These are phyloP conservation scores for Suhomyces sp. DNA, from an alignment of 805 yeast genomes.

Conservation along the genomic window DNA sequence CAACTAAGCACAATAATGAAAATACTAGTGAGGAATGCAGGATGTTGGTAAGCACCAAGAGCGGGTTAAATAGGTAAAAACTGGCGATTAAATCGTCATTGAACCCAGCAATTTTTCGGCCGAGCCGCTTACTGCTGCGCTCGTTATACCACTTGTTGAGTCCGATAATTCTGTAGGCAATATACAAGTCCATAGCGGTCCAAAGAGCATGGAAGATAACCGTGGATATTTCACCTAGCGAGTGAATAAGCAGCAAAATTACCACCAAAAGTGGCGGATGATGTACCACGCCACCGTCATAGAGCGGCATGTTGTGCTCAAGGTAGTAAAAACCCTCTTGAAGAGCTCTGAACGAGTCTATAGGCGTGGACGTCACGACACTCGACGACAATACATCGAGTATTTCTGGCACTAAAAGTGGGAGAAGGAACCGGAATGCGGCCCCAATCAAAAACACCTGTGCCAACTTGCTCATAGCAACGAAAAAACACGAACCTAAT, in stretches of 20 bases:
- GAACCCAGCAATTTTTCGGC: constrained; percentile 18
- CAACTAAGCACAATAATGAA: constrained; percentile 55
- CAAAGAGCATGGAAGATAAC: constrained; percentile 43
- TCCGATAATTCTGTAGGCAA: constrained; percentile 52
- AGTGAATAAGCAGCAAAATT: constrained; percentile 41
- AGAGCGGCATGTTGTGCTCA: constrained; percentile 57
- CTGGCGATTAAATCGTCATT: constrained; percentile 52
- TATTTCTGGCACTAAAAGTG: constrained; percentile 31
- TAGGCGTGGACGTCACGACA: constrained; percentile 69
- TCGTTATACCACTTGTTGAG: constrained; percentile 44
- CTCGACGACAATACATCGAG: constrained; percentile 31
- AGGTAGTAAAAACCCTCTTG: constrained; percentile 35
- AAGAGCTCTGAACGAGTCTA: constrained; percentile 59
- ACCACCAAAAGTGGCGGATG: constrained; percentile 75
- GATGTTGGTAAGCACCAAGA: constrained; percentile 63
- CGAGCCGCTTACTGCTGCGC: constrained; percentile 15
- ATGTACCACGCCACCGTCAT: constrained; percentile 82
- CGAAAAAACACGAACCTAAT: too few relatives aligned
- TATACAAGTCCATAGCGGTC: constrained; percentile 56
- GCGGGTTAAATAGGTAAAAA: constrained; percentile 77
- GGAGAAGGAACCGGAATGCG: constrained; percentile 33
- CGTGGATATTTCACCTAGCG: constrained; percentile 7
- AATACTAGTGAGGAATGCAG: constrained; percentile 67
- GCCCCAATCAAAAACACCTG: constrained; percentile 27
- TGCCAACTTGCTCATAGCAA: constrained; percentile 19